Percentiles rank a stretch among this genome's conserved stretches.
These are phyloP conservation scores for Cyphellophora europaea DNA, from an alignment of 2,329 filamentous ascomycete species.

Conservation along the genomic window DNA sequence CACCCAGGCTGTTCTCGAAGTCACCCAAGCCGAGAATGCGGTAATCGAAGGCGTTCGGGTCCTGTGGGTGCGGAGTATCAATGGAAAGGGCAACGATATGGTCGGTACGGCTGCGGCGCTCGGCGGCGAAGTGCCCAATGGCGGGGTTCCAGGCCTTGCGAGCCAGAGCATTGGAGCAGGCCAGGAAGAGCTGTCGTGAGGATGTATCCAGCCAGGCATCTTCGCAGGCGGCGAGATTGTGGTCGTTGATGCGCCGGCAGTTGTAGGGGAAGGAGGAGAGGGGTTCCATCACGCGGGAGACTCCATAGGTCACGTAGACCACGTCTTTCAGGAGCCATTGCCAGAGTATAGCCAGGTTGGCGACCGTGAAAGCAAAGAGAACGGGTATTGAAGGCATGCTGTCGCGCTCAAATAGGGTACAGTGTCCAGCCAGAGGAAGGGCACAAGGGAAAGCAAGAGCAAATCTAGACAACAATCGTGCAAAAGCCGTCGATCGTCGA, in stretches of 20 bases:
- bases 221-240: constrained; percentile 22
- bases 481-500: too few species aligned
- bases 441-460: too few species aligned
- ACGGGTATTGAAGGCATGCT: constrained; percentile 6
- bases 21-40: constrained; percentile 15
- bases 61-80: constrained; percentile 15
- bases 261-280: constrained; percentile 24
- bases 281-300: constrained; percentile 22
- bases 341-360: constrained; percentile 20
- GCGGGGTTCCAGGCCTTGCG: constrained; percentile 19
- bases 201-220: constrained; percentile 22
- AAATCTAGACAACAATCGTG: too few species aligned
- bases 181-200: constrained; percentile 20
- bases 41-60: constrained; percentile 8
- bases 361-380: constrained; percentile 9
- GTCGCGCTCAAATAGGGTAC: too few species aligned
- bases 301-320: constrained; percentile 22
- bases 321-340: constrained; percentile 21
- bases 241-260: constrained; percentile 19
- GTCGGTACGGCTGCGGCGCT: constrained; percentile 15
- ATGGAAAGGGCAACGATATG: constrained; percentile 22
- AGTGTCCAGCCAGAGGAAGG: too few species aligned
- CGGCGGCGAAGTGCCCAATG: background rate
- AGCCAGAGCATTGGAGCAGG: constrained; percentile 17
- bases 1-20: constrained; percentile 19